Base-by-base conservation (phyloP, 371 early-diverging fungal species). In the Basidiobolus meristosporus region DNA sequence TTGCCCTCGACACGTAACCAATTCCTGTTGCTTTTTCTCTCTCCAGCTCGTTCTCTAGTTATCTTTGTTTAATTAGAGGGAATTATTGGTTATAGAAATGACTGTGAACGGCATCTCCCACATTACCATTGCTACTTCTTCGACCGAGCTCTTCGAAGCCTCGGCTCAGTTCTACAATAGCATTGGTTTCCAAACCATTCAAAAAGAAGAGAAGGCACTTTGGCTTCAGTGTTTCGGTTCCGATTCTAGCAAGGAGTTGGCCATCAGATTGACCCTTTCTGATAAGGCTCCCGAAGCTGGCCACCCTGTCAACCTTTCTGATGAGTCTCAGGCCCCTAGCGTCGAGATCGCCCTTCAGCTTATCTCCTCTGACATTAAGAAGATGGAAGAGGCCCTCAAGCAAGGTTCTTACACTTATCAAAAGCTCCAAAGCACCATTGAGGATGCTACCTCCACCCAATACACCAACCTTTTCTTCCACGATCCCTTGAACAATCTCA, bases 401-500 rank as follows among this genome's bases (percentile, higher is more conserved):
- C 52, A 56, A 63, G 40, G 41, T 31, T 45, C 59, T 46, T 41
- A 17, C 38, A 40, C 31, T 20, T 29, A 45, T 31, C 46, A 53
- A 40, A 53, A 62, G n/a, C 47, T 57, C 34, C 48, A 63, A 44
- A 40, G 41, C n/a, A 38, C 49, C 31, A 46, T 49, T 2, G 54
- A 45, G 14, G 40, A 35, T 20, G 42, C 47, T 11, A 39, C 42
- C 1, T 20, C 22, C 18, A 36, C 39, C 28, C 44, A 47, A 11
- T 47, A 40, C 21, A 47, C 57, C 38, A 57, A 62, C 36, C 49
- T 81, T 36, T 71, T 63, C 45, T 63, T 71, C 1, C 68, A 65
- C 31, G 88, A 87, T 47, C 85, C 88, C 31, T 60, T 87, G 39
- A 69, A 75, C 46, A 84, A 82, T 57, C 58, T 74, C 33, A 43